Base-by-base conservation (phyloP, 306 rosid genomes). In the Corylus americana region DNA sequence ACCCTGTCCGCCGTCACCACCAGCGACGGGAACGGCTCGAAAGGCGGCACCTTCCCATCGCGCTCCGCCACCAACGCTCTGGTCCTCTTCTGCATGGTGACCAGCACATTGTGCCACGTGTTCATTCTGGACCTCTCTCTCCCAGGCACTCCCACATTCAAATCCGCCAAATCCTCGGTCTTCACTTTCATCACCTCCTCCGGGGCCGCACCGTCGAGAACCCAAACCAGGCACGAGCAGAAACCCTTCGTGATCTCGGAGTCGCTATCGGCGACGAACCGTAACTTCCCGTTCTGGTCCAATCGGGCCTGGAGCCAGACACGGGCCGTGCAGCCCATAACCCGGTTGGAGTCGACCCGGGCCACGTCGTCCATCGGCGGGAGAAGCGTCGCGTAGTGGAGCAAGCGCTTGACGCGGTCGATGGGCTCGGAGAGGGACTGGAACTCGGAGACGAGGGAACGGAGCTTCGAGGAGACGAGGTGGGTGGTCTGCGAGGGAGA, bases 301-400 rank as follows among this genome's bases (percentile, higher is more conserved):
- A 93, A 61, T 45, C 71, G 35, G 70, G 82, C 96, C 42, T 82
- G 91, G 66, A 91, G 80, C 99, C 99, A 95, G 5, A 95, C 99
- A 86, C 81, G 90, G 1, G 99, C 92, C 1, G 99, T 95, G 71
- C 99, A 95, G 1, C 99, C 99, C 99, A 95, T 95, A 27, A 95
- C 97, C 80, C 99, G 91, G 86, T 91, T 93, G 50, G 85, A 54
- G 70, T 91, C 94, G 5, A 87, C 87, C 70, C 88, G 88, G 4
- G 50, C 80, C 4, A 91, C 47, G 0, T 89, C 91, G 0, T 75
- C 87, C 50, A 92, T 39, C 17, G 77, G 85, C 0, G 89, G 79
- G 22, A 84, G 85, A 58, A 82, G 84, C 2, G 58, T 67, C 27
- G 94, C 96, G 64, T 85, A 93, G 66, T 80, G 81, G 42, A 95